Evolutionary conservation across 2,329 filamentous ascomycete species (phyloP), one percentile per base, ranked within the genome.

Genomic region (Dactylellina drechsleri): DNA sequence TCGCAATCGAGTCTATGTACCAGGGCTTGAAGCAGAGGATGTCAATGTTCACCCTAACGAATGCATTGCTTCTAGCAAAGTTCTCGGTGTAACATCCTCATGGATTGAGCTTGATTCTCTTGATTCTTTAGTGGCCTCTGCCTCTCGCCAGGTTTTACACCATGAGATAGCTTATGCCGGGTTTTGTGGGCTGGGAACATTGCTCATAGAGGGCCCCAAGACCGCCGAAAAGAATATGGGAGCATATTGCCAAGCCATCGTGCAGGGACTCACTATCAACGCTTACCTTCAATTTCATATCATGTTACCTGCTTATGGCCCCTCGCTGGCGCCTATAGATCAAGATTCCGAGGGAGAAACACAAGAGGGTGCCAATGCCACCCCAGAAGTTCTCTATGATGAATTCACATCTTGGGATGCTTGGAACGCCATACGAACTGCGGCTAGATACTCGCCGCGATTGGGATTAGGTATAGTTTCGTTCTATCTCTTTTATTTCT

Each of bases 81-180:
- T 85, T 28, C 82, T 87, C 52, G 81, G 85, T 23, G 78, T 79
- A 36, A 77, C 72, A 13, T 79, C 79, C 15, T 53, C 77, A 28
- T 80, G 79, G 79, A 77, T 80, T 50, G 78, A 80, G 47, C 47
- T 80, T 0, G 79, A 79, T 61, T 79, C 79, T 5, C 62, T 77
- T 6, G 79, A 79, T 10, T 89, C 93, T 49, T 84, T 99, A 77
- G 91, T 90, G 0, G 90, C 92, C 10, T 87, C 91, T 76, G 93
- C 97, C 80, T 93, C 92, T 0, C 88, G 86, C 18, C 84, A 95
- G 65, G 88, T 88, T 5, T 85, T 99, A 77, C 93, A 93, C 81
- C 86, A 97, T 45, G 95, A 99, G 81, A 87, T 98, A 56, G 91
- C 92, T 57, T 99, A 97, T 83, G 95, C 96, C 77, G 93, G 92